Percentiles rank a stretch among this genome's conserved stretches.
These are phyloP conservation scores for Pouteria glomerata DNA, from an alignment of 148 eudicot genomes.

Conservation along the genomic window DNA sequence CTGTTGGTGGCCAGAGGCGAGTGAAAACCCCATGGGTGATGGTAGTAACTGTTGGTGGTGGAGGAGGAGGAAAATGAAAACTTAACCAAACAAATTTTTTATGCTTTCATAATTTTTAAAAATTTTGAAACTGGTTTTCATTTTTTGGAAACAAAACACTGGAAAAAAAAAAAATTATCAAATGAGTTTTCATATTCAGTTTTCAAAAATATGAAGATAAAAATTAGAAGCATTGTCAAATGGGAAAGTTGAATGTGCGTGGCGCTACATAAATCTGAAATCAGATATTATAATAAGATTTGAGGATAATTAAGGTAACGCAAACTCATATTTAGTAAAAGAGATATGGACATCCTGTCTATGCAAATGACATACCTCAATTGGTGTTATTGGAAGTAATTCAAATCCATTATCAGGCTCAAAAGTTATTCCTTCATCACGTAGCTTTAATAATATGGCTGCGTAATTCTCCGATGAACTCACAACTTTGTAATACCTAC, in stretches of 20 bases:
- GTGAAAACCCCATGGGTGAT: too few relatives aligned
- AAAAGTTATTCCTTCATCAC: constrained; percentile 73
- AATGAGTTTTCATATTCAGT: too few relatives aligned
- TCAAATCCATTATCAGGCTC: constrained; percentile 87
- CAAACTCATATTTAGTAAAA: background rate
- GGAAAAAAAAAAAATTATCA: too few relatives aligned
- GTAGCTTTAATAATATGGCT: constrained; percentile 61
- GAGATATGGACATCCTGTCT: background rate
- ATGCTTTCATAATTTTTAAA: too few relatives aligned
- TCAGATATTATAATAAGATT: background rate
- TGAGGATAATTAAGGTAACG: background rate
- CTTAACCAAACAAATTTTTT: too few relatives aligned
- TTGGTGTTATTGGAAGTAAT: constrained; percentile 53
- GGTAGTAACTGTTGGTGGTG: too few relatives aligned
- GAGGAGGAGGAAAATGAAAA: too few relatives aligned
- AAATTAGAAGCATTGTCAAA: too few relatives aligned
- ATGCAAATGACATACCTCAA: constrained; percentile 55
- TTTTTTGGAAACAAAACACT: too few relatives aligned
- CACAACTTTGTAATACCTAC: constrained; percentile 75
- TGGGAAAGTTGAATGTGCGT: background rate
- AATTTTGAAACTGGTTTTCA: too few relatives aligned
- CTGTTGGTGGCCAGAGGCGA: too few relatives aligned
- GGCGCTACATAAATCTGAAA: background rate
- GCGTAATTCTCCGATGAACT: constrained; percentile 66
- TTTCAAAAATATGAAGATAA: too few relatives aligned